These are phyloP conservation scores for Metschnikowia aberdeeniae DNA, from an alignment of 805 yeast species.

Conservation along the genomic window DNA sequence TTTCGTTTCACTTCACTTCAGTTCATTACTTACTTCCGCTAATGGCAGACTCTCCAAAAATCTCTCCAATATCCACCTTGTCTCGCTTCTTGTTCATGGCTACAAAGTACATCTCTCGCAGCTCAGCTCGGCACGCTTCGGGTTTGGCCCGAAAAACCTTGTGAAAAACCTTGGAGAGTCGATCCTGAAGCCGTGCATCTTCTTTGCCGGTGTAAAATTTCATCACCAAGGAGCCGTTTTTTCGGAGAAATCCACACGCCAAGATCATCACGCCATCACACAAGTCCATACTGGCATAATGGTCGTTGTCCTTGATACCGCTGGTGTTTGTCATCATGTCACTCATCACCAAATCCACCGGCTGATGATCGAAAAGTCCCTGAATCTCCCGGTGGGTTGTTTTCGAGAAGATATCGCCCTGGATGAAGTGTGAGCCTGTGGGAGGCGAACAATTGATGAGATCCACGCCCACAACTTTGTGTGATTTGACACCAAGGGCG, in stretches of 20 bases:
- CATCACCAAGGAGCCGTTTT: constrained; percentile 73
- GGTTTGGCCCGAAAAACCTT: constrained; percentile 75
- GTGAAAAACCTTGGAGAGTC: constrained; percentile 56
- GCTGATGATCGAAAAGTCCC: constrained; percentile 41
- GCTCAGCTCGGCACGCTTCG: constrained; percentile 69
- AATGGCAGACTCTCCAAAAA: constrained; percentile 1
- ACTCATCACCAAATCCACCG: constrained; percentile 50
- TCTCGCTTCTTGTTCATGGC: constrained; percentile 47
- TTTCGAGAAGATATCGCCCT: constrained; percentile 37
- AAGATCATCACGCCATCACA: constrained; percentile 88
- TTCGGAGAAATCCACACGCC: constrained; percentile 64
- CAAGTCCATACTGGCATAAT: constrained; percentile 78
- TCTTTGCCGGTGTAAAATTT: constrained; percentile 84
- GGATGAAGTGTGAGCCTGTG: constrained; percentile 32
- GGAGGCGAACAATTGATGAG: constrained; percentile 35
- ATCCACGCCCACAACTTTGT: constrained; percentile 27
- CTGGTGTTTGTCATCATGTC: constrained; percentile 92
- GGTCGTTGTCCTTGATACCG: constrained; percentile 80
- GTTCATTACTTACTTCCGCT: no score
- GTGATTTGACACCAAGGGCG: constrained; percentile 1
- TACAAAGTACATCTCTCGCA: constrained; percentile 79
- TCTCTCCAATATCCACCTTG: constrained; percentile 2
- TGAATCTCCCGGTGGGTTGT: constrained; percentile 55
- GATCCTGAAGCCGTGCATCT: constrained; percentile 57
- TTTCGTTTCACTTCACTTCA: no score